Conservation (phyloP, 1,284 basidiomycete species). For the Melampsora larici-populina region DNA sequence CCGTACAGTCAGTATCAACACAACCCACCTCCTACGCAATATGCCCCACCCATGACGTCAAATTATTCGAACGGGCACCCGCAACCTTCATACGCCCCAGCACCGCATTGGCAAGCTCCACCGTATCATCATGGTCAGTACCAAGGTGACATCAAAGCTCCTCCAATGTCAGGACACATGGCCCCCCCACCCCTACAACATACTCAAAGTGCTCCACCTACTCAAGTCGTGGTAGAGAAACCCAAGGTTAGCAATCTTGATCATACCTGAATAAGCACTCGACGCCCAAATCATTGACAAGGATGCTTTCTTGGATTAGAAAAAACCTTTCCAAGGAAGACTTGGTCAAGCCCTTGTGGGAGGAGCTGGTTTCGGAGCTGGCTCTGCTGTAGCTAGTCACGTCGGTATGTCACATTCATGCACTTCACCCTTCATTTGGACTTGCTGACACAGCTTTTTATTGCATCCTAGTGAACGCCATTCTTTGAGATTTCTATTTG, state of each 20-base stretch:
- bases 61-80: not conserved
- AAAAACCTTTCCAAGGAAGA: conserved; percentile 37
- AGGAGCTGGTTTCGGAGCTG: conserved; percentile 39
- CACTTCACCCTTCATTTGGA: not conserved
- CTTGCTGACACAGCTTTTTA: not conserved
- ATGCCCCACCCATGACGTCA: not conserved
- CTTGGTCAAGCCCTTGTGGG: conserved; percentile 38
- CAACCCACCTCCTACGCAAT: conserved; percentile 3
- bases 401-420: conserved; percentile 19
- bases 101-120: not conserved
- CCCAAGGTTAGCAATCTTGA: conserved; percentile 8
- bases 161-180: not conserved
- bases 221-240: conserved; percentile 24
- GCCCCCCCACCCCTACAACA: conserved; percentile 18
- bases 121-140: conserved; percentile 4
- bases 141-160: conserved; percentile 18
- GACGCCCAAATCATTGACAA: not conserved
- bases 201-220: conserved; percentile 34
- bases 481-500: conserved; percentile 2
- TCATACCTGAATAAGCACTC: not conserved
- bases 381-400: conserved; percentile 35
- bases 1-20: not conserved
- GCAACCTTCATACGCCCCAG: not conserved
- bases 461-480: conserved; percentile 14
- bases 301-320: not conserved